Evolutionary conservation across 2,329 filamentous ascomycete genomes (phyloP), one percentile per base, ranked within the genome.

Genomic region (Pseudophaeomoniella oleicola): DNA sequence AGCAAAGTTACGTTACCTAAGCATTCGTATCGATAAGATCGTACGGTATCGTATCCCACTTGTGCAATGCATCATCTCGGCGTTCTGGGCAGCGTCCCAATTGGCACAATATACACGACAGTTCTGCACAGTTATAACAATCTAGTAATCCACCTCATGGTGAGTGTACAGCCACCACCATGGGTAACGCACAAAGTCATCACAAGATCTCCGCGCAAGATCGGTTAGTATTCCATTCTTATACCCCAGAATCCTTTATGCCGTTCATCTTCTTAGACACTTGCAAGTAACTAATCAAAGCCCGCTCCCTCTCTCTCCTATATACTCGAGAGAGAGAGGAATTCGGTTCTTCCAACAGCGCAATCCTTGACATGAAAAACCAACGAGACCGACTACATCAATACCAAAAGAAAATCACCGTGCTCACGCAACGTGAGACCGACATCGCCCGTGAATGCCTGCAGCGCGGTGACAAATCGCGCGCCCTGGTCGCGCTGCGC

Each of bases 381-480:
- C 88, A 96, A 65, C 87, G 90, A 58, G 90, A 98, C 68, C 92
- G 86, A 59, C 78, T 98, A 3, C 87, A 92, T 53, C 86, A 93
- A 58, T 96, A 96, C 65, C 88, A 94, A 60, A 81, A 81, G 52
- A 81, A 83, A 51, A 90, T 98, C 54, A 80, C 78, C 22, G 69
- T 83, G 36, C 75, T 98, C 27, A 94, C 88, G 4, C 73, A 79
- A 53, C 81, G 81, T 46, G 88, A 98, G 63, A 94, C 81, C 34
- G 80, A 78, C 32, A 81, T 94, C 39, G 88, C 90, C 15, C 77
- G 75, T 46, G 72, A 84, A 63, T 87, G 92, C 62, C 71, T 96
- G 14, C 75, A 77, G 13, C 71, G 74, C 42, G 79, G 81, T 50
- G 82, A 94, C 62, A 87, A 85, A 60, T 64, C 72, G 47, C 77